phyloP scores from a whole-genome alignment of 352 stramenopile genomes.

The Globisporangium emineosum region DNA sequence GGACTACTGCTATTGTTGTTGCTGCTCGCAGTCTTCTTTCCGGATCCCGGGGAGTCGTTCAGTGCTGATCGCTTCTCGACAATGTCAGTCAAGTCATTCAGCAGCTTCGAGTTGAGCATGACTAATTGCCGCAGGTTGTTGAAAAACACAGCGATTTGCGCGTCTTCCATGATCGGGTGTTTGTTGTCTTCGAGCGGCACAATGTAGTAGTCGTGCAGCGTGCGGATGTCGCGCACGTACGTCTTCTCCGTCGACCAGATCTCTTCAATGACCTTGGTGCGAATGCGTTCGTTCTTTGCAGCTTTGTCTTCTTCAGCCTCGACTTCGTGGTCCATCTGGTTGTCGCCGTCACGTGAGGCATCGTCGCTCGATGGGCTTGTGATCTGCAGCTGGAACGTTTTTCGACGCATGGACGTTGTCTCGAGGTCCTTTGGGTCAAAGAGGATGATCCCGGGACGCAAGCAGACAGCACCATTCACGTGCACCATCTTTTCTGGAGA shows the following conservation, averaged over 20 bases:
- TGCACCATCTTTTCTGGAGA: slow-evolving; percentile 8
- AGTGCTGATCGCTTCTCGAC: slow-evolving; percentile 27
- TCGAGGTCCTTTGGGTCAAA: slow-evolving; percentile 52
- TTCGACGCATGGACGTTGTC: neutral
- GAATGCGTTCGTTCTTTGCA: slow-evolving; percentile 24
- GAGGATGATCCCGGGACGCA: slow-evolving; percentile 36
- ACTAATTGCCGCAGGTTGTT: slow-evolving; percentile 79
- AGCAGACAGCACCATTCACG: slow-evolving; percentile 6
- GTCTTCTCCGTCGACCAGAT: slow-evolving; percentile 77
- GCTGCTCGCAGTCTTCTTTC: neutral
- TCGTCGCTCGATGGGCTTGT: slow-evolving; percentile 10
- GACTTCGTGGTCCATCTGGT: slow-evolving; percentile 20
- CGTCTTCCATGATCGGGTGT: slow-evolving; percentile 79
- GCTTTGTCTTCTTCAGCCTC: slow-evolving; percentile 11
- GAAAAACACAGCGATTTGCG: slow-evolving; percentile 86
- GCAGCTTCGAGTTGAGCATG: slow-evolving; percentile 84
- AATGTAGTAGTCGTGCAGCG: slow-evolving; percentile 79
- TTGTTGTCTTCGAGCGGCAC: slow-evolving; percentile 73
- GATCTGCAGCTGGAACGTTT: slow-evolving; percentile 14
- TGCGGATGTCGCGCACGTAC: slow-evolving; percentile 74
- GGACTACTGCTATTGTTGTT: slow-evolving; percentile 24
- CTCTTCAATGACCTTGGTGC: slow-evolving; percentile 66
- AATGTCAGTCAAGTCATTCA: slow-evolving; percentile 69
- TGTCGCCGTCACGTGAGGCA: slow-evolving; percentile 13
- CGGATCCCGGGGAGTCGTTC: slow-evolving; percentile 1